phyloP scores from a whole-genome alignment of 1,139 yeast species.

The Pneumocystis carinii region DNA sequence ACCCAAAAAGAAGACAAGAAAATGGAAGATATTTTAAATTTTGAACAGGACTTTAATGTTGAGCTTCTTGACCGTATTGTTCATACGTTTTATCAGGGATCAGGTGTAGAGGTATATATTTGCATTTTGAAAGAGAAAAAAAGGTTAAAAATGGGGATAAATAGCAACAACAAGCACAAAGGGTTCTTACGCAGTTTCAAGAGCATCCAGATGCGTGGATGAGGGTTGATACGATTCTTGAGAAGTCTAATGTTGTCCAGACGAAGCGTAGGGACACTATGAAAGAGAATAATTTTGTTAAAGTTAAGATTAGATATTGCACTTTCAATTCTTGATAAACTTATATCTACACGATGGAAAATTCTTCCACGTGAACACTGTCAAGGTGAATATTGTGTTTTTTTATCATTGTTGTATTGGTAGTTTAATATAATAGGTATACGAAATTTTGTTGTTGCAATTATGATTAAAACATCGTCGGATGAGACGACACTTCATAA shows the following conservation, averaged over 20 bases:
- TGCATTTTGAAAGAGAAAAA: neutral
- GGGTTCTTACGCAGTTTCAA: slow-evolving; percentile 71
- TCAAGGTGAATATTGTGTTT: slow-evolving; percentile 23
- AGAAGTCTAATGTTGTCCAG: slow-evolving; percentile 64
- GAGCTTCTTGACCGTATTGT: slow-evolving; percentile 69
- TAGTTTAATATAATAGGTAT: slow-evolving; percentile 37
- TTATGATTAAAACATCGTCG: slow-evolving; percentile 85
- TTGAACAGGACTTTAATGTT: slow-evolving; percentile 58
- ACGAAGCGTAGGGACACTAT: slow-evolving; percentile 41
- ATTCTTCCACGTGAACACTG: slow-evolving; percentile 70
- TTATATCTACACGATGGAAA: slow-evolving; percentile 89
- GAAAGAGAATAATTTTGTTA: neutral
- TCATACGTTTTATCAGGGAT: slow-evolving; percentile 72
- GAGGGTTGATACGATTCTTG: slow-evolving; percentile 76
- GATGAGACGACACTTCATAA: slow-evolving; percentile 60
- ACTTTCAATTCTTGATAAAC: slow-evolving; percentile 70
- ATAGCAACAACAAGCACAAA: slow-evolving; percentile 65
- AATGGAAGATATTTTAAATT: slow-evolving; percentile 84
- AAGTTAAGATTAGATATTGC: slow-evolving; percentile 39
- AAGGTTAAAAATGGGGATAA: neutral
- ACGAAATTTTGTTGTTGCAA: slow-evolving; percentile 78
- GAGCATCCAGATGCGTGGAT: slow-evolving; percentile 96
- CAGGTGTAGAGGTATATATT: slow-evolving; percentile 27
- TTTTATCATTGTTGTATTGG: slow-evolving; percentile 18
- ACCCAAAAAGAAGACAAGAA: neutral